Base-by-base conservation (phyloP, 75 land plant genomes). In the Selaginella moellendorffii region DNA sequence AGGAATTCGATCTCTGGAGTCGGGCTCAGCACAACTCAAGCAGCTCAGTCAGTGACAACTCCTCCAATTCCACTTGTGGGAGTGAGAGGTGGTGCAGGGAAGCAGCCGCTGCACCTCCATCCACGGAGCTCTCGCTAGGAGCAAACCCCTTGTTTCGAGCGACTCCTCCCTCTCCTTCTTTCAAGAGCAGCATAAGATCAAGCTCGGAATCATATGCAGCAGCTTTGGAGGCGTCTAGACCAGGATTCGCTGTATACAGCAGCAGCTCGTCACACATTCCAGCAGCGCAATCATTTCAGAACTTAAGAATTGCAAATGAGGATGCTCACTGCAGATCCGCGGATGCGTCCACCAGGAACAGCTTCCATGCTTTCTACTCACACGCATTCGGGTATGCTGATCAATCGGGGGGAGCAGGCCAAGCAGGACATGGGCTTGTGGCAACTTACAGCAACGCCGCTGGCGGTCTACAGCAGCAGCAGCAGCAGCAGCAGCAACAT, bases 331-430 rank as follows among this genome's bases (percentile, higher is more conserved):
- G n/a, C n/a, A 25, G 59, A 25, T 24, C 24, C 59, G 59, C 21
- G 10, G 14, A 46, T 10, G 14, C 10, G 51, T 10, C 10, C 10
- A 10, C 51, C 51, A 46, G 18, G 10, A 19, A 56, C 17, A 56
- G 24, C 9, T 24, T 21, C 5, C 21, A 8, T 5, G 24, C n/a
- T 56, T n/a, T 21, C 24, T n/a, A 9, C 59, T 56, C n/a, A 2
- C 59, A 56, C 23, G 2, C n/a, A 5, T 10, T 18, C 18, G 14
- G 14, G 51, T 46, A 10, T 56, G 25, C n/a, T 9, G 9, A 56
- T 56, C 59, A 56, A 56, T 56, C 59, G 9, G 59, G 59, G 5
- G 59, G 19, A 56, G 5, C 59, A 56, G 59, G 9, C 9, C 59
- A 8, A 56, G 59, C 8, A 2, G 2, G 9, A 56, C 59, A 25